Percentiles rank a stretch among this genome's conserved stretches.
Conservation (phyloP, 2,329 filamentous ascomycete genomes). For the Bipolaris zeicola region DNA sequence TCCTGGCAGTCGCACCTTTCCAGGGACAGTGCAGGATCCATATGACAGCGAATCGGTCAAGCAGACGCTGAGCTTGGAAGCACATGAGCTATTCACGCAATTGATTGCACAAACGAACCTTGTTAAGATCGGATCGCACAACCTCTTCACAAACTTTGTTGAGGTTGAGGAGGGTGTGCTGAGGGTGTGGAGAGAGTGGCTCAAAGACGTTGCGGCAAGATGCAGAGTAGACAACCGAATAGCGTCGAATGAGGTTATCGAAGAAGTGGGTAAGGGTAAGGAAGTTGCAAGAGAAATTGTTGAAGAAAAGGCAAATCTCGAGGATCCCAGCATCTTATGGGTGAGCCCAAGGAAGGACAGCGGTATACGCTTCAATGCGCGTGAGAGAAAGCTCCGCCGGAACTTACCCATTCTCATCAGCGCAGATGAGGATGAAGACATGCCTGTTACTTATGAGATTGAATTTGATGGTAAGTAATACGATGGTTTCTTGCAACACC, state of each 20-base stretch:
- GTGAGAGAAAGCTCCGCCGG: slow-evolving; percentile 55
- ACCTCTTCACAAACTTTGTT: slow-evolving; percentile 67
- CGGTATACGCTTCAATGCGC: slow-evolving; percentile 71
- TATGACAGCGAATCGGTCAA: slow-evolving; percentile 55
- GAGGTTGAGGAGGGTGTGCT: slow-evolving; percentile 71
- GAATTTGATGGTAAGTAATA: slow-evolving; percentile 68
- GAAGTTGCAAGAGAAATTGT: slow-evolving; percentile 17
- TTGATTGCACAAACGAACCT: slow-evolving; percentile 71
- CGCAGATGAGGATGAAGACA: slow-evolving; percentile 69
- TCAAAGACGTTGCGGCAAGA: slow-evolving; percentile 54
- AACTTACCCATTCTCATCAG: slow-evolving; percentile 61
- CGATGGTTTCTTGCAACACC: slow-evolving; percentile 22
- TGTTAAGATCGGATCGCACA: slow-evolving; percentile 66
- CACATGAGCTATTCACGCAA: slow-evolving; percentile 74
- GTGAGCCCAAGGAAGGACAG: slow-evolving; percentile 66
- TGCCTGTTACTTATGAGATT: slow-evolving; percentile 71
- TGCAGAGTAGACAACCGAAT: slow-evolving; percentile 18
- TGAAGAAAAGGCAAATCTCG: slow-evolving; percentile 13
- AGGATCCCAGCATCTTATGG: slow-evolving; percentile 65
- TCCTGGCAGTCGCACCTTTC: slow-evolving; percentile 52
- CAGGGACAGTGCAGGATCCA: slow-evolving; percentile 33
- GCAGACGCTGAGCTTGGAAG: slow-evolving; percentile 69
- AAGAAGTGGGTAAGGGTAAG: slow-evolving; percentile 32
- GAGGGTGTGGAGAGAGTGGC: slow-evolving; percentile 75
- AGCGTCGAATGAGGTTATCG: slow-evolving; percentile 27